Evolutionary conservation across 2,329 filamentous ascomycete species (phyloP), one percentile per base, ranked within the genome.

Genomic region (Aspergillus carbonarius): DNA sequence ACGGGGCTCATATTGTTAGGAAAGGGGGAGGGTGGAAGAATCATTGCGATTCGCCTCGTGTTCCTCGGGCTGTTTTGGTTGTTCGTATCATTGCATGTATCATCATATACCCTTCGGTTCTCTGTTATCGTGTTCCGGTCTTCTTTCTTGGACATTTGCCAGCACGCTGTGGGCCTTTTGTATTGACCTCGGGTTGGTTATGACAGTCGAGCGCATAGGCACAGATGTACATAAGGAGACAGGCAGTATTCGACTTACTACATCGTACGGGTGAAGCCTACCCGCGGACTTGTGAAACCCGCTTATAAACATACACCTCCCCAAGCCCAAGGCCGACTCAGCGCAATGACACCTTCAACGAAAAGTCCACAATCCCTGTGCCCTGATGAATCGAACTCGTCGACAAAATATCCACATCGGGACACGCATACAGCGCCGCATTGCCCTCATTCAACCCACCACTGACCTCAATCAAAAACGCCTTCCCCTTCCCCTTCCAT

Each of bases 371-470:
- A 73, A 97, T 92, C 30, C 90, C 86, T 3, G 96, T 92, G 2
- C 95, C 93, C 79, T 99, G 95, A 71, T 99, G 95, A 70, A 99
- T 97, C 54, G 91, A 93, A 73, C 93, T 97, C 44, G 93, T 97
- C 44, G 93, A 97, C 67, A 98, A 88, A 66, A 99, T 93, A 76
- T 99, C 95, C 66, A 99, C 87, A 77, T 98, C 92, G 83, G 77
- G 71, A 70, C 80, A 84, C 9, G 72, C 89, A 78, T 96, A 97
- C 9, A 82, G 80, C 66, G 84, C 85, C 5, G 96, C 91, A 74
- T 98, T 99, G 55, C 90, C 87, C 72, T 90, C 84, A 7, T 88
- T 95, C 78, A 99, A 74, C 0, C 95, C 95, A 1, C 95, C 95
- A 62, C 92, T 96, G 17, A 97, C 92, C 80, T 99, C 95, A 35